phyloP scores from a whole-genome alignment of 164 flowering plant genomes.

The Hamamelis virginiana region DNA sequence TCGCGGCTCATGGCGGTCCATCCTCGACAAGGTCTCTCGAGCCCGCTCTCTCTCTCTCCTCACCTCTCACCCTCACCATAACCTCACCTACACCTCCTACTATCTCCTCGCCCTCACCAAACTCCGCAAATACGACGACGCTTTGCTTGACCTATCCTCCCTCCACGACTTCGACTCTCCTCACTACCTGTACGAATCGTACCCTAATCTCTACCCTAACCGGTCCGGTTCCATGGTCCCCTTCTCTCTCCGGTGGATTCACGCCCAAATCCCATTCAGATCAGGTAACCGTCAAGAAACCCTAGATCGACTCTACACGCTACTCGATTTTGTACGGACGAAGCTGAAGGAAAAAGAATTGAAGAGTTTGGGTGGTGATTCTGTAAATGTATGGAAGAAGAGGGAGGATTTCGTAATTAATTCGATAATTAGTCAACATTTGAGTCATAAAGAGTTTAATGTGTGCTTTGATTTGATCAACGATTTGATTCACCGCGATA shows the following conservation, averaged over 20 bases:
- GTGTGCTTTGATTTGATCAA: slow-evolving; percentile 61
- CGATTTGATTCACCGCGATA: slow-evolving; percentile 26
- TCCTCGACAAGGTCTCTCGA: slow-evolving; percentile 64
- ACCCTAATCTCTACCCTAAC: slow-evolving; percentile 57
- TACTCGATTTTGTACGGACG: slow-evolving; percentile 52
- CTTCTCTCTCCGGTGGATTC: slow-evolving; percentile 78
- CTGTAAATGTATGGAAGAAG: slow-evolving; percentile 55
- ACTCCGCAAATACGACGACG: slow-evolving; percentile 74
- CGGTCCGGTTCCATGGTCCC: slow-evolving; percentile 80
- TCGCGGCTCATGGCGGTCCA: slow-evolving; percentile 82
- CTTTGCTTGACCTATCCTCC: slow-evolving; percentile 51
- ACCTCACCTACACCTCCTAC: slow-evolving; percentile 66
- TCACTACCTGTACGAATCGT: slow-evolving; percentile 55
- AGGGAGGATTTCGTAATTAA: slow-evolving; percentile 60
- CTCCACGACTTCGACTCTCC: slow-evolving; percentile 50
- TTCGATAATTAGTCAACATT: slow-evolving; percentile 57
- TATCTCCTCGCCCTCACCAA: slow-evolving; percentile 65
- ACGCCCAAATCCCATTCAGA: slow-evolving; percentile 58
- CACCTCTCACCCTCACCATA: slow-evolving; percentile 64
- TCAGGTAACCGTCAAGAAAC: slow-evolving; percentile 52
- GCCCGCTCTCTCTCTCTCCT: slow-evolving; percentile 58
- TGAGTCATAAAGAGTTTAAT: slow-evolving; percentile 57
- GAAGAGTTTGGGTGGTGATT: slow-evolving; percentile 8
- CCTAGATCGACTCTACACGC: slow-evolving; percentile 64
- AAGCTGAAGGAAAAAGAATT: slow-evolving; percentile 27